Percentiles rank a stretch among this genome's conserved stretches.
These are phyloP conservation scores for Rhodofomes roseus DNA, from an alignment of 1,284 basidiomycete species.

Conservation along the genomic window DNA sequence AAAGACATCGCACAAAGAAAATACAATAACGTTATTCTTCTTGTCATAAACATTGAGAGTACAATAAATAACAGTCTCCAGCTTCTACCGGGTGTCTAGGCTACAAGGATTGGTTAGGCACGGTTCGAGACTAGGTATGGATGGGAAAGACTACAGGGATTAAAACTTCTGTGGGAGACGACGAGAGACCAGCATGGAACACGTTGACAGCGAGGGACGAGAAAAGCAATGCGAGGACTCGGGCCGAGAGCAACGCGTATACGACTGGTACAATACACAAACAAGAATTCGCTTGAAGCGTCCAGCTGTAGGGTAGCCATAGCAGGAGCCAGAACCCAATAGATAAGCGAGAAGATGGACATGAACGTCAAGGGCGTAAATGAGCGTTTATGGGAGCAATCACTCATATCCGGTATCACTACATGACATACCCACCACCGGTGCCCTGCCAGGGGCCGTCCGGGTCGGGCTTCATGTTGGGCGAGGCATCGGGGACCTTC, in stretches of 20 bases:
- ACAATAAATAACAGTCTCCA: conserved; percentile 26
- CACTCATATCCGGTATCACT: conserved; percentile 1
- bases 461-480: conserved; percentile 22
- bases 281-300: conserved; percentile 10
- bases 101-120: conserved; percentile 17
- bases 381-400: not conserved
- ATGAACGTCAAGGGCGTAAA: not conserved
- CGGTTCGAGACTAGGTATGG: conserved; percentile 7
- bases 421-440: conserved; percentile 23
- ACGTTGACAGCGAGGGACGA: not conserved
- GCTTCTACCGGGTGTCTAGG: conserved; percentile 25
- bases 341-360: conserved; percentile 2
- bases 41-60: conserved; percentile 10
- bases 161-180: conserved; percentile 2
- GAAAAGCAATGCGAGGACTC: conserved; percentile 4
- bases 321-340: conserved; percentile 4
- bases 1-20: not conserved
- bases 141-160: conserved; percentile 5
- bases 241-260: conserved; percentile 4
- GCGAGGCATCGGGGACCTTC: not conserved
- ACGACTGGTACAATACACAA: conserved; percentile 4
- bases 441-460: conserved; percentile 17
- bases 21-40: conserved; percentile 9
- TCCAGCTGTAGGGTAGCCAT: conserved; percentile 9
- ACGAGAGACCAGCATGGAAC: not conserved